Base-by-base conservation (phyloP, 345 rosid species). In the Microcos paniculata region DNA sequence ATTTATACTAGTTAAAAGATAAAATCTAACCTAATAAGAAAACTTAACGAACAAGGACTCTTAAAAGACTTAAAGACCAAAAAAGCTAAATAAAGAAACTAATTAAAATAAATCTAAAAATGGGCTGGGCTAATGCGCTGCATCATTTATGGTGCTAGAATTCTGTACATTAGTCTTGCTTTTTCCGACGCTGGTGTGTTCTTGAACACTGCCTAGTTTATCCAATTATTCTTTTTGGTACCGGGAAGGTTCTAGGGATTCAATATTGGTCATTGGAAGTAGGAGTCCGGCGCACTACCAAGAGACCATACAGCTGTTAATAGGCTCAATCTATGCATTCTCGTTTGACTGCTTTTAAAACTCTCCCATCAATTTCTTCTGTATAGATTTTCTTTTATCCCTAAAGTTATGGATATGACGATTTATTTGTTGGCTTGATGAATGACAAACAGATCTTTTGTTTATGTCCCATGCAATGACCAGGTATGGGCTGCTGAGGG, bases 401-500 rank as follows among this genome's bases (percentile, higher is more conserved):
- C 42, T 21, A 24, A 11, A 68, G 21, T 21, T 65, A 42, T 45
- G 31, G 4, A 19, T 26, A 4, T 52, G 19, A 4, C 8, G 12
- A 8, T 23, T 31, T 12, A 8, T 0, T 45, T 31, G 8, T 46
- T 46, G 24, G 40, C 33, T 49, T 46, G 10, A 3, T 65, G 58
- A 75, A 19, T 13, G 6, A 61, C 21, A 59, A 57, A 49, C 45
- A 28, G 42, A 30, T 59, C 52, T 76, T 63, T 79, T 62, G 4
- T 55, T 46, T 23, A 69, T 15, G 52, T 69, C 24, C 58, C 63
- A 2, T 72, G 73, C 18, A 72, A 21, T 58, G 70, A 72, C 75
- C 82, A 94, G 98, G 84, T 94, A 94, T 16, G 92, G 92, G 51
- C 42, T 94, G 70, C 89, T 90, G 31, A 89, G 97, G 78, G 95